phyloP scores from a whole-genome alignment of 2,329 filamentous ascomycete species.

The Pseudomassariella vexata region DNA sequence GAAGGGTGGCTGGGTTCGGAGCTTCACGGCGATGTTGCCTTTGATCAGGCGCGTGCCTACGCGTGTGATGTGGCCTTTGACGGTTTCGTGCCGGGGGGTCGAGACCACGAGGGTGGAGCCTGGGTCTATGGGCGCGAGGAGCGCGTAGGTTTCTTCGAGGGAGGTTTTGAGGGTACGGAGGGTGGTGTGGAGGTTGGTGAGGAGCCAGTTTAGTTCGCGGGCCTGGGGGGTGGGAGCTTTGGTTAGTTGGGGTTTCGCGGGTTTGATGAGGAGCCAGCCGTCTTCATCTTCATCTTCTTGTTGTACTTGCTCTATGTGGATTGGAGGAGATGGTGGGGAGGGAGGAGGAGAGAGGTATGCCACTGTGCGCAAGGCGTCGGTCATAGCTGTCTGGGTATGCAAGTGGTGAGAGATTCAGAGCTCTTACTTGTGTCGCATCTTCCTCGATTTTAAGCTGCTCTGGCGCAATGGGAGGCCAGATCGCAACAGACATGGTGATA shows the following conservation, averaged over 20 bases:
- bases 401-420: not conserved
- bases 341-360: slow-evolving; percentile 1
- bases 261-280: slow-evolving; percentile 7
- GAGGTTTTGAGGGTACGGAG: slow-evolving; percentile 53
- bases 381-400: slow-evolving; percentile 5
- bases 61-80: slow-evolving; percentile 89
- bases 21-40: slow-evolving; percentile 72
- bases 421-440: slow-evolving; percentile 44
- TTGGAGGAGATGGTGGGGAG: not conserved
- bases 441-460: slow-evolving; percentile 44
- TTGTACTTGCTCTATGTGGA: not conserved
- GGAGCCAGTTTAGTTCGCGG: slow-evolving; percentile 51
- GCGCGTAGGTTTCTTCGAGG: slow-evolving; percentile 80
- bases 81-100: slow-evolving; percentile 76
- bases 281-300: slow-evolving; percentile 1
- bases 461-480: slow-evolving; percentile 50
- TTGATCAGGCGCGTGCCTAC: slow-evolving; percentile 89
- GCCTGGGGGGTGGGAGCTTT: slow-evolving; percentile 9
- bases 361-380: slow-evolving; percentile 1
- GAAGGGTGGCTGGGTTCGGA: slow-evolving; percentile 58
- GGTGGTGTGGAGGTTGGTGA: slow-evolving; percentile 40
- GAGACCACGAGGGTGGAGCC: slow-evolving; percentile 87
- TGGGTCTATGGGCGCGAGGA: slow-evolving; percentile 78
- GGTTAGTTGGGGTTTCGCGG: not conserved
- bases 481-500: slow-evolving; percentile 47